A percentile compares a stretch with the other conserved stretches of the same genome.
Evolutionary conservation across 495 filamentous ascomycete genomes (phyloP).

Genomic region (Lasiosphaeris hirsuta): DNA sequence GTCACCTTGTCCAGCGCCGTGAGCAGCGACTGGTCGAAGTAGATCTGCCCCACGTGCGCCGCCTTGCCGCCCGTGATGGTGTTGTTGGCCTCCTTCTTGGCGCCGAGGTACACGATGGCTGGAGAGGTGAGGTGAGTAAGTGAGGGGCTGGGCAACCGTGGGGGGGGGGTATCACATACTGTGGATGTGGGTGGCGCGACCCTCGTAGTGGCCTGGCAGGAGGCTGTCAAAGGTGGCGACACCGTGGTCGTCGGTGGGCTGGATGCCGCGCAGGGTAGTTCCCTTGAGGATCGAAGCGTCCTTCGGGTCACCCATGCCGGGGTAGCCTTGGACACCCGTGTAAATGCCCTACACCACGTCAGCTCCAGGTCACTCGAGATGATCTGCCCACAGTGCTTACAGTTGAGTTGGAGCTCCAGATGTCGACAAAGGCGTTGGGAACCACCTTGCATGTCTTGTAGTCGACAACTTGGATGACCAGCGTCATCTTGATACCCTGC

Average conservation of each 20-base stretch:
- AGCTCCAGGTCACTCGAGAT: background rate
- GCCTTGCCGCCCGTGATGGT: conserved; percentile 48
- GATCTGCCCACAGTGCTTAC: conserved; percentile 10
- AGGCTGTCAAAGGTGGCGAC: conserved; percentile 50
- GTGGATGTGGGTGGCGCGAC: conserved; percentile 46
- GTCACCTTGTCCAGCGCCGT: conserved; percentile 41
- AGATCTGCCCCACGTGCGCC: conserved; percentile 59
- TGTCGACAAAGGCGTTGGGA: conserved; percentile 55
- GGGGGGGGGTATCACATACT: no score
- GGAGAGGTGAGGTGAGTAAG: background rate
- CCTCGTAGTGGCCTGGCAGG: conserved; percentile 56
- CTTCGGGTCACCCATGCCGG: conserved; percentile 45
- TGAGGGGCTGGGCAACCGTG: no score
- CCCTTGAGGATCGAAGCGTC: conserved; percentile 47
- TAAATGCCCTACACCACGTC: conserved; percentile 48
- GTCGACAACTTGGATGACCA: conserved; percentile 62
- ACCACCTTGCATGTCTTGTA: conserved; percentile 57
- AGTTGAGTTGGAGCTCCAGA: conserved; percentile 53
- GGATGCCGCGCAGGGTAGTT: conserved; percentile 51
- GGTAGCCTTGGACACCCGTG: conserved; percentile 49
- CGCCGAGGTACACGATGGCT: conserved; percentile 48
- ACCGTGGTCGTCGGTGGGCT: conserved; percentile 46
- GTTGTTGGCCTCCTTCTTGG: conserved; percentile 45
- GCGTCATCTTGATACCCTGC: conserved; percentile 53
- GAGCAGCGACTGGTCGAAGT: conserved; percentile 56